Conservation (phyloP, 306 rosid genomes). For the Datisca glomerata region DNA sequence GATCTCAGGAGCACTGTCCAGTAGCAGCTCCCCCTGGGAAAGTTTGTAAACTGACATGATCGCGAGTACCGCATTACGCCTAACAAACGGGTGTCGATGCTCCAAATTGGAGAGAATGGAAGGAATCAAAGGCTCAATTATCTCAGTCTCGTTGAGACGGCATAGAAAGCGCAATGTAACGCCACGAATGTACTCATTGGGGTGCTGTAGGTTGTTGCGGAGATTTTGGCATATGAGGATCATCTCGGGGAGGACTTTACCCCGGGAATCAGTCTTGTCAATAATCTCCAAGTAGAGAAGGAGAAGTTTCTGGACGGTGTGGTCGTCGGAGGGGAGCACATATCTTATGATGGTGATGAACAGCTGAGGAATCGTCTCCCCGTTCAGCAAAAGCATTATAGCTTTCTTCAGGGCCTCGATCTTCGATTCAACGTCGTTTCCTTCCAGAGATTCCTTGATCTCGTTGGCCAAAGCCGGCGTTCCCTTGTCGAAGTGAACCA, state of each 20-base stretch:
- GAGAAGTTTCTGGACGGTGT: slow-evolving; percentile 90
- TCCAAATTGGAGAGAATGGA: slow-evolving; percentile 74
- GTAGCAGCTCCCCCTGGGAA: slow-evolving; percentile 74
- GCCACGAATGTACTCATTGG: slow-evolving; percentile 92
- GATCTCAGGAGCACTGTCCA: slow-evolving; percentile 77
- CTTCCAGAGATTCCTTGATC: slow-evolving; percentile 82
- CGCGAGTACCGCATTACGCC: slow-evolving; percentile 75
- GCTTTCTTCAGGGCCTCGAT: slow-evolving; percentile 85
- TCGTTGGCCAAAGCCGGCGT: slow-evolving; percentile 82
- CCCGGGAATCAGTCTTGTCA: slow-evolving; percentile 76
- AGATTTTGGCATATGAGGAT: slow-evolving; percentile 94
- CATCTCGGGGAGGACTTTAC: slow-evolving; percentile 92
- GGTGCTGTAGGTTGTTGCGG: slow-evolving; percentile 81
- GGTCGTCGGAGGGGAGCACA: slow-evolving; percentile 91
- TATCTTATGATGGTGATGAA: slow-evolving; percentile 91
- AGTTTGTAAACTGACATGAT: slow-evolving; percentile 80
- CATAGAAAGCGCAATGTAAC: slow-evolving; percentile 85
- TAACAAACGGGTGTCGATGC: slow-evolving; percentile 82
- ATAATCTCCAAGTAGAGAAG: slow-evolving; percentile 89
- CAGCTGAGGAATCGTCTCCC: slow-evolving; percentile 81
- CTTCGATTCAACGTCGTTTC: slow-evolving; percentile 53
- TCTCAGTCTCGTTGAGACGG: slow-evolving; percentile 79
- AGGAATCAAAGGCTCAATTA: slow-evolving; percentile 79
- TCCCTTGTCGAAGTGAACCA: slow-evolving; percentile 90
- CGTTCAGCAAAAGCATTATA: slow-evolving; percentile 79